Conservation (phyloP, 805 yeast genomes). For the Ogataea paraovalis region DNA sequence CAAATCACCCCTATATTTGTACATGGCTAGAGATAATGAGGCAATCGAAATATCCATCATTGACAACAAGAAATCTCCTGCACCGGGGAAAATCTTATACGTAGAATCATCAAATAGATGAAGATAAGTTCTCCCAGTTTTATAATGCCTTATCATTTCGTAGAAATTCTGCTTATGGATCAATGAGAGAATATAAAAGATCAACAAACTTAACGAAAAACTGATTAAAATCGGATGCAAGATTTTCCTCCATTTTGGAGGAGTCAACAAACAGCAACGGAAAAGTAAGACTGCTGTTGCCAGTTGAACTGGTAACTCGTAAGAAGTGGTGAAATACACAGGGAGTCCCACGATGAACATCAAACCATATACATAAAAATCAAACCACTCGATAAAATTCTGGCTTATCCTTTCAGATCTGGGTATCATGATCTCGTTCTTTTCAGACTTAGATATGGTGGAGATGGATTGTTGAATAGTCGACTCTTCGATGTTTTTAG, state of each 20-base stretch:
- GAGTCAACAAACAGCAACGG: conserved; percentile 41
- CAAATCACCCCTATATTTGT: conserved; percentile 63
- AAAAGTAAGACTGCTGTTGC: conserved; percentile 57
- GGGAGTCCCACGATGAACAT: conserved; percentile 56
- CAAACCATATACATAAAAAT: conserved; percentile 46
- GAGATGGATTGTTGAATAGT: not conserved
- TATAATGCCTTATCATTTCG: conserved; percentile 48
- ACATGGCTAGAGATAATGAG: conserved; percentile 74
- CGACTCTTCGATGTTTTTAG: not conserved
- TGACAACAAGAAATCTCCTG: conserved; percentile 70
- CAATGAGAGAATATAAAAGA: conserved; percentile 56
- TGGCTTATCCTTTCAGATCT: conserved; percentile 1
- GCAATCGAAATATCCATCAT: conserved; percentile 77
- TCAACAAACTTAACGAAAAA: conserved; percentile 59
- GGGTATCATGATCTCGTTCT: not conserved
- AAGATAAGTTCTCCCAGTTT: conserved; percentile 66
- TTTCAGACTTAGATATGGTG: not conserved
- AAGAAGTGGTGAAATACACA: conserved; percentile 52
- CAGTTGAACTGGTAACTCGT: conserved; percentile 59
- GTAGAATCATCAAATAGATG: conserved; percentile 45
- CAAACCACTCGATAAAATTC: conserved; percentile 39
- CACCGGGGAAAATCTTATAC: conserved; percentile 58
- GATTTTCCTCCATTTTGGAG: conserved; percentile 44
- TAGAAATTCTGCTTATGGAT: conserved; percentile 51
- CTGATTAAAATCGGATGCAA: conserved; percentile 72